Evolutionary conservation across 1,284 basidiomycete species (phyloP), one percentile per base, ranked within the genome.

Genomic region (Pulveroboletus sp.): DNA sequence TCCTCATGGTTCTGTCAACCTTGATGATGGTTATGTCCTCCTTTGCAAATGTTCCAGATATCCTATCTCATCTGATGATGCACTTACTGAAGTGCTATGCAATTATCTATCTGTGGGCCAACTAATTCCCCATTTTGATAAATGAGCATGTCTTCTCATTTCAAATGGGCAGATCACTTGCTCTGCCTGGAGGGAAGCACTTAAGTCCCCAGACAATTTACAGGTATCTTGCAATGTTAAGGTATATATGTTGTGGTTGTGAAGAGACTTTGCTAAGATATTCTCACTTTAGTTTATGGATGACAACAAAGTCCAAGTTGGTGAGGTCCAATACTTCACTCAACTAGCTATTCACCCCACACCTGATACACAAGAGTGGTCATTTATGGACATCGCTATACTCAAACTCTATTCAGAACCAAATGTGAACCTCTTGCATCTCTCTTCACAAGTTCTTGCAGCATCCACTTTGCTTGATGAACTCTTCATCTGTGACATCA

Each of bases 371-470:
- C 18, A 49, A 14, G 20, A 31, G 14, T 49, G 48, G 28, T 11
- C 20, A 2, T 49, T 49, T 17, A 2, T 11, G 3, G 25, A 49
- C 11, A 12, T 49, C 11, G 28, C 38, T 17, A 22, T 49, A 2
- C 38, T 49, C 28, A 49, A 24, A 10, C 26, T 9, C 8, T 49
- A 49, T 11, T 40, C 38, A 7, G 48, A 49, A 22, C 28, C 48
- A 4, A 28, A 49, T 8, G 5, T 15, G 1, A 3, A 49, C 5
- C 28, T 49, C 2, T 33, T 49, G 8, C 14, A 17, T 9, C 28
- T 28, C 5, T 15, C 12, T 18, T 64, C 29, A 4, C 63, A 62
- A 11, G 52, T 61, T 3, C 52, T 64, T 5, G n/a, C 31, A 0
- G 52, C 51, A 1, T 64, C 55, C 1, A 2, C 10, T 0, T 15